A percentile compares a stretch with the other conserved stretches of the same genome.
These are phyloP conservation scores for Botrytis pseudocinerea DNA, from an alignment of 2,329 filamentous ascomycete genomes.

Conservation along the genomic window DNA sequence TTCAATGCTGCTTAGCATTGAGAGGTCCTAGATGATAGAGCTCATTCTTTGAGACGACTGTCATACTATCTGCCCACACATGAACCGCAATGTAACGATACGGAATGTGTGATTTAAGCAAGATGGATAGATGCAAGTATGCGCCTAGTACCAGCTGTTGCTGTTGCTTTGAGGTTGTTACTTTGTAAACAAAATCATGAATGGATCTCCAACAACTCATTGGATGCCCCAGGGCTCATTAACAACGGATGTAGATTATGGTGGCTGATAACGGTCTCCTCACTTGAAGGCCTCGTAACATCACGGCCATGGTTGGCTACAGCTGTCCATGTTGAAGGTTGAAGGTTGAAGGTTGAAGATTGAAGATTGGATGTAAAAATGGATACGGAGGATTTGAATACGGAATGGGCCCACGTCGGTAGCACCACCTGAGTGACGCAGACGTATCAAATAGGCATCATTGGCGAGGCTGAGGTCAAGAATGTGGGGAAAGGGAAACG, in stretches of 20 bases:
- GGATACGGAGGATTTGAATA: not conserved
- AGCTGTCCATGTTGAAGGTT: not conserved
- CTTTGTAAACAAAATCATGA: no score
- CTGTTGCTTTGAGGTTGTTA: not conserved
- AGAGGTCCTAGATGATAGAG: not conserved
- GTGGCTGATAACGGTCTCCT: not conserved
- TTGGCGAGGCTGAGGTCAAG: conserved; percentile 10
- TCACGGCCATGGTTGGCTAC: not conserved
- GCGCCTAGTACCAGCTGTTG: not conserved
- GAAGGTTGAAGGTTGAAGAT: not conserved
- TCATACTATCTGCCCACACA: not conserved
- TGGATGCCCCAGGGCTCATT: not conserved
- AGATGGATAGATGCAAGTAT: not conserved
- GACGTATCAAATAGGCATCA: not conserved
- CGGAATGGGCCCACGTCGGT: not conserved
- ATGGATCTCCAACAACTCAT: no score
- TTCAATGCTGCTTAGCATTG: not conserved
- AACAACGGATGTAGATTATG: not conserved
- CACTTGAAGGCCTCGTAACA: not conserved
- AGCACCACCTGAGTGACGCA: not conserved
- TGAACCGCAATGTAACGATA: not conserved
- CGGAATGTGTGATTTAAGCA: not conserved
- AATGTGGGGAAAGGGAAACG: conserved; percentile 10
- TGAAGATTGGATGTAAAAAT: not conserved
- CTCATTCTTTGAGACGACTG: not conserved